phyloP scores from a whole-genome alignment of 164 flowering plant genomes.

The Taxillus chinensis region DNA sequence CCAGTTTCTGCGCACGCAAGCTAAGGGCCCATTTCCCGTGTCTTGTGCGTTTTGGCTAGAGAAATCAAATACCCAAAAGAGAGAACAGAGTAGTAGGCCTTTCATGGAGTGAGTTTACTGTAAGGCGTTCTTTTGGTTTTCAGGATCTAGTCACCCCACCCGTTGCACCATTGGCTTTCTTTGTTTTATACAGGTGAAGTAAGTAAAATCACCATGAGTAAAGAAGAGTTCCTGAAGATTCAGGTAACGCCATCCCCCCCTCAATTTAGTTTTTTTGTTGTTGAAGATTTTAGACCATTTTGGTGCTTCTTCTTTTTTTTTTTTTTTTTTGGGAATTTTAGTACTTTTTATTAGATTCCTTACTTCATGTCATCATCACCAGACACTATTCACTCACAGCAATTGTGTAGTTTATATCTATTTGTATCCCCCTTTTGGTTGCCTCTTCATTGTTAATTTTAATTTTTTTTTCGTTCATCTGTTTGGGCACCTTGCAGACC shows the following conservation, averaged over 20 bases:
- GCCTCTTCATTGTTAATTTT: not conserved
- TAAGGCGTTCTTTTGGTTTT: conserved; percentile 2
- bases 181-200: not conserved
- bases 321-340: not conserved
- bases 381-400: too few relatives aligned
- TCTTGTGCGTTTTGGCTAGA: not conserved
- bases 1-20: conserved; percentile 12
- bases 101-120: conserved; percentile 14
- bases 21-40: too few relatives aligned
- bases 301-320: not conserved
- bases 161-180: not conserved
- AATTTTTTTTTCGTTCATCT: conserved; percentile 7
- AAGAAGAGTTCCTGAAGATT: conserved; percentile 76
- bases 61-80: conserved; percentile 4
- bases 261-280: too few relatives aligned
- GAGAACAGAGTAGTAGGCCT: conserved; percentile 10
- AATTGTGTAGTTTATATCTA: not conserved
- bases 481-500: conserved; percentile 38
- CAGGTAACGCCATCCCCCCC: conserved; percentile 33
- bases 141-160: not conserved
- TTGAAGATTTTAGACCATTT: too few relatives aligned
- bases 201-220: conserved; percentile 47
- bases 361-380: not conserved
- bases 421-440: not conserved
- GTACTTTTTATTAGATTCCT: not conserved